Evolutionary conservation across 169 alveolate species (phyloP).

Genomic region (Cryptosporidium viatorum): DNA sequence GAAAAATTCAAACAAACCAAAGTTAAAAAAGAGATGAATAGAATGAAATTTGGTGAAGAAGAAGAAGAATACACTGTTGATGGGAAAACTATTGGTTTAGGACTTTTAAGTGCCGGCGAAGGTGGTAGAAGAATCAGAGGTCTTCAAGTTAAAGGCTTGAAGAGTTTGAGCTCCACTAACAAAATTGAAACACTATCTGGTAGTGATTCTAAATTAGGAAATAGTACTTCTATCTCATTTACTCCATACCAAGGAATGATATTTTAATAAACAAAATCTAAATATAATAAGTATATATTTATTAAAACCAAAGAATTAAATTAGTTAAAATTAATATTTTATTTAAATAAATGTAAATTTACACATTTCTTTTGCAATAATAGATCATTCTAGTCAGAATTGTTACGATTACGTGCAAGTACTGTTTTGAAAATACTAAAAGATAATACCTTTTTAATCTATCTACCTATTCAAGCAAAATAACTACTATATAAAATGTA

Average conservation of each 20-base stretch:
- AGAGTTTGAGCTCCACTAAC: background rate
- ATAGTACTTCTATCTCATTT: conserved; percentile 37
- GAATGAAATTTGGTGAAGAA: conserved; percentile 87
- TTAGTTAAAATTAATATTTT: too few relatives aligned
- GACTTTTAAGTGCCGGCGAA: conserved; percentile 15
- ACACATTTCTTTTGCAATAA: too few relatives aligned
- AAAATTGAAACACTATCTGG: background rate
- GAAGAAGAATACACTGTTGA: conserved; percentile 86
- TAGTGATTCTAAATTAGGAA: conserved; percentile 15
- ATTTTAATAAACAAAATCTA: background rate
- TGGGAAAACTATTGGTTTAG: conserved; percentile 65
- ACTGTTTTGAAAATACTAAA: background rate
- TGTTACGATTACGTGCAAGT: too few relatives aligned
- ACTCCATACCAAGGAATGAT: conserved; percentile 75
- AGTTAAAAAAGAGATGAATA: conserved; percentile 84
- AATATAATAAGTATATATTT: too few relatives aligned
- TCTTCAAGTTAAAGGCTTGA: background rate
- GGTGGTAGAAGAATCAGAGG: conserved; percentile 4
- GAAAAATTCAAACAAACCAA: conserved; percentile 87
- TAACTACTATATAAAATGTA: too few relatives aligned
- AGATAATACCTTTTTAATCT: too few relatives aligned
- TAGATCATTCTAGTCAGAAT: too few relatives aligned
- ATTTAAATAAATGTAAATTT: too few relatives aligned
- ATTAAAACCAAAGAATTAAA: background rate
- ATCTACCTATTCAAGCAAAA: background rate